Base-by-base conservation (phyloP, 1,139 yeast species). In the Blastobotrys serpentis region DNA sequence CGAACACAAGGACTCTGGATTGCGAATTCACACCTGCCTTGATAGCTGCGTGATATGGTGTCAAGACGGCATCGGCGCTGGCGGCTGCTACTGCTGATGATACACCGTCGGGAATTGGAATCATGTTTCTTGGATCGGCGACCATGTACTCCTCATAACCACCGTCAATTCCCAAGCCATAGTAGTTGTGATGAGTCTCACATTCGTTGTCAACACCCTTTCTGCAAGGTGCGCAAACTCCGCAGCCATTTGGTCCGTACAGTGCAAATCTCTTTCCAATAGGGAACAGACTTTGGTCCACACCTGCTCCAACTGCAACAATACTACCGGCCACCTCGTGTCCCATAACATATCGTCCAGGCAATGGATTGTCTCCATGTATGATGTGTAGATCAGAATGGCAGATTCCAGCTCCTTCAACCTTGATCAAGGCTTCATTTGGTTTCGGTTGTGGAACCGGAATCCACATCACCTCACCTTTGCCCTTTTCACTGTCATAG, bases 351-450 rank as follows among this genome's bases (percentile, higher is more conserved):
- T 73, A 76, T 11, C 37, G 40, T 2, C 34, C 43, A 2, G 42
- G 44, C n/a, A 16, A 63, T 56, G 46, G 71, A 61, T 42, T 42
- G 13, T 43, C 47, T 10, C 71, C 73, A 25, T 63, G 57, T 22
- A 77, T 60, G 18, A 76, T 65, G 56, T 76, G 79, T 17, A 76
- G 67, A 57, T 78, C 82, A 49, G 79, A 73, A 56, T 70, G 72
- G 60, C 82, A 78, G 51, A 78, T 66, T 1, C 82, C 82, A 1
- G 78, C 78, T 0, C 78, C 81, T 51, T 75, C 76, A 26, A 78
- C 64, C 57, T 76, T 74, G 42, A 78, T 61, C 16, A 78, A 64
- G 1, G 76, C 68, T 47, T 75, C 71, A 36, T 60, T 63, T 23
- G 62, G 59, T 2, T 60, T 63, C 0, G 81, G 78, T 25, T 55